Evolutionary conservation across 2,329 filamentous ascomycete species (phyloP), one percentile per base, ranked within the genome.

Genomic region (Sporothrix protearum): DNA sequence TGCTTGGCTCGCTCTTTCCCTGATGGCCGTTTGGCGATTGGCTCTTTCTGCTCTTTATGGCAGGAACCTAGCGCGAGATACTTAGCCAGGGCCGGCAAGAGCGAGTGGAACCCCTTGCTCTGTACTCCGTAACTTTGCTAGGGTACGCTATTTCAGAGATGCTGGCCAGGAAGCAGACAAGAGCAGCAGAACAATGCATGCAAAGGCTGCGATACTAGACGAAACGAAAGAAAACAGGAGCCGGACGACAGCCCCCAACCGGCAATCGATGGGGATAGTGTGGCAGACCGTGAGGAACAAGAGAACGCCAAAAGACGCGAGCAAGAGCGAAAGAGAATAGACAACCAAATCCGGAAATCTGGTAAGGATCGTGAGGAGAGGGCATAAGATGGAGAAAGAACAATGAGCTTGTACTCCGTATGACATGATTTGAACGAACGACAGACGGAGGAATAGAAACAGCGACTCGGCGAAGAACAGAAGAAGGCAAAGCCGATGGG

Each of bases 11-110:
- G 55, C 42, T 53, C 64, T 53, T 45, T 69, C 67, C 51, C 25
- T 69, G 49, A 68, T 9, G 64, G 42, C 45, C 57, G 57, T n/a
- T 64, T n/a, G 39, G 61, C 22, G 61, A 64, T 47, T 64, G 63
- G 47, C 47, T 68, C 59, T 42, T 63, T 63, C 59, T 42, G n/a
- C 10, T 42, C n/a, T 42, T 25, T 33, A 10, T 33, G 49, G 59
- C 59, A 67, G 39, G 61, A 61, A 67, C 59, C 61, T 57, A 67
- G 51, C 49, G 69, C 59, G 14, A 51, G 36, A 68, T 71, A 70
- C 59, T 51, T 67, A 67, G 61, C 61, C 61, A 67, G 69, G 61
- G 69, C 61, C 33, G 33, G 22, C 19, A 47, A 33, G 67, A 69
- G 49, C 49, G 22, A 66, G 59, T 71, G 69, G 69, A 63, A 2